Percentiles rank a stretch among this genome's conserved stretches.
Evolutionary conservation across 169 alveolate species (phyloP).

Genomic region (Babesia bovis): DNA sequence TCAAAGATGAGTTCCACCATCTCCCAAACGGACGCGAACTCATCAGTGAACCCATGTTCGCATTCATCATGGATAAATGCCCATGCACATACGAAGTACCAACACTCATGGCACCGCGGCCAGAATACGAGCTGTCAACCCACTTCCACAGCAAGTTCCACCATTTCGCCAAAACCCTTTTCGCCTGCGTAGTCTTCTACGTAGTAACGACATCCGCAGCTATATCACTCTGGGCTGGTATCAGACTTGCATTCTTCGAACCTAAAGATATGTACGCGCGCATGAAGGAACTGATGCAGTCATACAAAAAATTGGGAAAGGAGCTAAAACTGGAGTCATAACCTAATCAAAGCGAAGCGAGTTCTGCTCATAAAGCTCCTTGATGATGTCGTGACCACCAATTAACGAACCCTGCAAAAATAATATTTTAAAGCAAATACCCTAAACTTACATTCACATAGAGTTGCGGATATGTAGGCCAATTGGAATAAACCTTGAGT

Average conservation of each 20-base stretch:
- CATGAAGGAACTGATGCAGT: background rate
- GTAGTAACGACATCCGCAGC: background rate
- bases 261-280: background rate
- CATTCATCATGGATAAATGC: constrained; percentile 17
- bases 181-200: background rate
- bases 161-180: background rate
- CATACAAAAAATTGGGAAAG: background rate
- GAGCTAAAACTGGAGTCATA: constrained; percentile 47
- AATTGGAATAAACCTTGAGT: constrained; percentile 86
- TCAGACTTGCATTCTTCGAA: background rate
- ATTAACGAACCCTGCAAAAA: constrained; percentile 60
- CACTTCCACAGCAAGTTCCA: constrained; percentile 1
- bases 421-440: too few relatives aligned
- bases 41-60: constrained; percentile 18
- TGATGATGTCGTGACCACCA: constrained; percentile 81
- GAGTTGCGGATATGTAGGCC: constrained; percentile 94
- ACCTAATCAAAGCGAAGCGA: constrained; percentile 58
- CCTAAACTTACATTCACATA: constrained; percentile 79
- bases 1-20: background rate
- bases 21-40: background rate
- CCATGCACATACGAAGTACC: constrained; percentile 12
- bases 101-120: background rate
- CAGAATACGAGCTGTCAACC: constrained; percentile 5
- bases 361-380: constrained; percentile 70
- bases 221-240: background rate